Evolutionary conservation across 2,329 filamentous ascomycete genomes (phyloP), one percentile per base, ranked within the genome.

Genomic region (Dryadomyces quercivorus): DNA sequence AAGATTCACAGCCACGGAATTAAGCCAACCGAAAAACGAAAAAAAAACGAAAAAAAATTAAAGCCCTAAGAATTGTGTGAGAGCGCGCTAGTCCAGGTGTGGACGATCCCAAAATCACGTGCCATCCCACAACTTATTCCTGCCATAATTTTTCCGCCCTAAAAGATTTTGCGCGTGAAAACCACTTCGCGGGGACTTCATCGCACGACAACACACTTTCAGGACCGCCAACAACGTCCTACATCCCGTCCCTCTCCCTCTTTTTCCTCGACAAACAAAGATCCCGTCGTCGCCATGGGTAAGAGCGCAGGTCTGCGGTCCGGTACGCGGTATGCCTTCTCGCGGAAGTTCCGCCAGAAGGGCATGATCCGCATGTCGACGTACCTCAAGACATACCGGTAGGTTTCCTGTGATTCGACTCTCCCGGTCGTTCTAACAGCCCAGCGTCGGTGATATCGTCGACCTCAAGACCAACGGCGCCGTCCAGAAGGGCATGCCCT

Each of bases 381-480:
- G 71, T 98, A 97, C 82, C 80, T 98, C 69, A 85, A 84, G 74
- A 82, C 88, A 72, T 97, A 94, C 86, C 89, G 86, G 84, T 89
- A 77, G 67, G 80, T 67, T 43, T 36, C 12, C 12, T 36, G 6
- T 36, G 34, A 12, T 36, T 36, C 34, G 34, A 36, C 34, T 36
- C 6, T 12, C 34, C 12, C 6, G 34, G 6, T 36, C 34, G 34
- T 36, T 3, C 47, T n/a, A 48, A 48, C 46, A 12, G 5, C 12
- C 13, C 15, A 89, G 85, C 74, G 93, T 98, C 70, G 93, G 93
- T 74, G 93, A 98, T 71, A 96, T 97, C 67, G 93, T 98, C 70
- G 93, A 98, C 73, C 89, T 98, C 74, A 94, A 95, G 78, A 88
- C 87, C 71, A 97, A 98, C 80, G 93, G 91, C 86, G 93, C 90